Evolutionary conservation across 2,329 filamentous ascomycete genomes (phyloP).

Genomic region (Cytospora schulzeri): DNA sequence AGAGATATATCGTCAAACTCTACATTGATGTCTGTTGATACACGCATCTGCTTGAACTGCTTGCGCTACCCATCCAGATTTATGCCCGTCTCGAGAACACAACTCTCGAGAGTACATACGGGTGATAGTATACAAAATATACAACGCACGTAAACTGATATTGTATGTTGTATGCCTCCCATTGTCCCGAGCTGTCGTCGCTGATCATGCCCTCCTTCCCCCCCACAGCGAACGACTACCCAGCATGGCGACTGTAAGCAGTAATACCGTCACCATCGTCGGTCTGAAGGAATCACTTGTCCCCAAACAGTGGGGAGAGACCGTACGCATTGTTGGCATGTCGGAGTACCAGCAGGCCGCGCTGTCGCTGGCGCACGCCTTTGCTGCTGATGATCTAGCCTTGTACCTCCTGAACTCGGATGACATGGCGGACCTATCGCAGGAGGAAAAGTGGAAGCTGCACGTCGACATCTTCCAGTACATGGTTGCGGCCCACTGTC

Average conservation of each 20-base stretch:
- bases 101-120: conserved; percentile 57
- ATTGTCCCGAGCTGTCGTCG: not conserved
- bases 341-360: conserved; percentile 73
- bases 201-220: not conserved
- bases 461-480: conserved; percentile 79
- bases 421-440: conserved; percentile 63
- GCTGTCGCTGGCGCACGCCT: conserved; percentile 73
- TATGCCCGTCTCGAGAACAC: conserved; percentile 59
- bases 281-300: conserved; percentile 49
- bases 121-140: conserved; percentile 60
- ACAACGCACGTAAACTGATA: conserved; percentile 42
- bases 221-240: conserved; percentile 27
- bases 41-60: conserved; percentile 58
- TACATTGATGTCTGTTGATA: conserved; percentile 63
- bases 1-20: conserved; percentile 34
- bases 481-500: conserved; percentile 73
- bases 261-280: conserved; percentile 35
- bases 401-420: conserved; percentile 75
- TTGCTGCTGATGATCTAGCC: conserved; percentile 73
- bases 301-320: conserved; percentile 54
- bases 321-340: conserved; percentile 64
- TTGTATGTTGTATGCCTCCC: not conserved
- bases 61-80: conserved; percentile 59
- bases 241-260: conserved; percentile 48
- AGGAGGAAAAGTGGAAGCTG: conserved; percentile 73